Evolutionary conservation across 2,329 filamentous ascomycete species (phyloP).

Genomic region (Basipetospora chlamydospora): DNA sequence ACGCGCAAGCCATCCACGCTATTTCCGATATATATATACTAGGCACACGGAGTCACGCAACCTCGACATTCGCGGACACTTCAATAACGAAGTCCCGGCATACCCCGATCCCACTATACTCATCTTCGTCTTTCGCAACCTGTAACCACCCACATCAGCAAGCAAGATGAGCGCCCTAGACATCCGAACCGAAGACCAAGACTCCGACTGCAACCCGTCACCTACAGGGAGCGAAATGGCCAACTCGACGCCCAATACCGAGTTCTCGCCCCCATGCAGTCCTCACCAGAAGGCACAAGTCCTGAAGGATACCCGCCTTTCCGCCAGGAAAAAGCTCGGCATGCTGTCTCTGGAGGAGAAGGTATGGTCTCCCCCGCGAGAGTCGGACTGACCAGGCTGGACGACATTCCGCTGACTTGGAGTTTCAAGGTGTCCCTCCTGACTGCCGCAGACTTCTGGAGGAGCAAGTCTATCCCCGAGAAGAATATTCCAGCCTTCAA

Average conservation of each 20-base stretch:
- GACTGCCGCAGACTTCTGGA: constrained; percentile 54
- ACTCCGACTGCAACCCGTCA: constrained; percentile 3
- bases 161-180: constrained; percentile 1
- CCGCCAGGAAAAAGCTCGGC: constrained; percentile 33
- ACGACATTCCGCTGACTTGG: background rate
- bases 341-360: constrained; percentile 43
- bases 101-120: too few species aligned
- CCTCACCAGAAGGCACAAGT: constrained; percentile 21
- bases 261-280: constrained; percentile 31
- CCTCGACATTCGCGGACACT: too few species aligned
- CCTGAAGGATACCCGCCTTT: constrained; percentile 23
- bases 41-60: too few species aligned
- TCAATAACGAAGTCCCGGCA: too few species aligned
- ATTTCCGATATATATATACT: too few species aligned
- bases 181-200: constrained; percentile 3
- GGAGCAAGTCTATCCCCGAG: constrained; percentile 46
- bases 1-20: too few species aligned
- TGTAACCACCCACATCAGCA: too few species aligned
- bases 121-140: too few species aligned
- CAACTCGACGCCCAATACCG: constrained; percentile 33
- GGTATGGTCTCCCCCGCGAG: too few species aligned
- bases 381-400: background rate
- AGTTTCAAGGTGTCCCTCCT: constrained; percentile 38
- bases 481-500: constrained; percentile 52
- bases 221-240: constrained; percentile 7